A percentile compares a stretch with the other conserved stretches of the same genome.
phyloP scores from a whole-genome alignment of 2,329 filamentous ascomycete species.

The Thyridium curvatum region DNA sequence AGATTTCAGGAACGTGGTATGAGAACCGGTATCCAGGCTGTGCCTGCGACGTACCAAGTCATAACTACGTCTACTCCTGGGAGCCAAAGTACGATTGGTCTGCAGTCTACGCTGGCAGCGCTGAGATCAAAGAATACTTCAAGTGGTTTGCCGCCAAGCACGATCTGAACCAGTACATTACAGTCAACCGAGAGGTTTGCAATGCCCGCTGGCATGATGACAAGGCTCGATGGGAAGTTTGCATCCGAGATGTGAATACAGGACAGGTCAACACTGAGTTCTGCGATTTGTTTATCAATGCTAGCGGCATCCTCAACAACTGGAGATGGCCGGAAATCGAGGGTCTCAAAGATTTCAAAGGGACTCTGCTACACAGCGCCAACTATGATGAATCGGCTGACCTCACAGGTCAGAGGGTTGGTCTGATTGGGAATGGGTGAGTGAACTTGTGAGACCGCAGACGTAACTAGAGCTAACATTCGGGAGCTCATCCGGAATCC shows the following conservation, averaged over 20 bases:
- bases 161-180: conserved; percentile 32
- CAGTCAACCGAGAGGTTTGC: conserved; percentile 33
- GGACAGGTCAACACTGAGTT: conserved; percentile 8
- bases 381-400: conserved; percentile 22
- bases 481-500: conserved; percentile 17
- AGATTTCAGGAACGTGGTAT: conserved; percentile 42
- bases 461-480: not conserved
- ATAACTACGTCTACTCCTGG: conserved; percentile 29
- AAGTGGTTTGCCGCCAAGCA: conserved; percentile 22
- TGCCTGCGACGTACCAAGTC: conserved; percentile 42
- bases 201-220: conserved; percentile 36
- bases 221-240: conserved; percentile 27
- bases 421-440: conserved; percentile 20
- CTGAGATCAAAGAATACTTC: conserved; percentile 19
- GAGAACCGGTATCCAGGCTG: conserved; percentile 41
- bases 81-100: conserved; percentile 22
- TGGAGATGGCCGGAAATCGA: conserved; percentile 17
- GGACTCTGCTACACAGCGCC: conserved; percentile 19
- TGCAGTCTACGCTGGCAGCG: conserved; percentile 15
- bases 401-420: conserved; percentile 16
- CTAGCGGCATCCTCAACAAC: conserved; percentile 13
- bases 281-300: conserved; percentile 11
- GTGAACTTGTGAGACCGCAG: too few species aligned
- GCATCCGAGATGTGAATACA: conserved; percentile 14
- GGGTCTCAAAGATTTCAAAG: conserved; percentile 23